phyloP scores from a whole-genome alignment of 768 basidiomycete genomes.

The Royoungia palumana region DNA sequence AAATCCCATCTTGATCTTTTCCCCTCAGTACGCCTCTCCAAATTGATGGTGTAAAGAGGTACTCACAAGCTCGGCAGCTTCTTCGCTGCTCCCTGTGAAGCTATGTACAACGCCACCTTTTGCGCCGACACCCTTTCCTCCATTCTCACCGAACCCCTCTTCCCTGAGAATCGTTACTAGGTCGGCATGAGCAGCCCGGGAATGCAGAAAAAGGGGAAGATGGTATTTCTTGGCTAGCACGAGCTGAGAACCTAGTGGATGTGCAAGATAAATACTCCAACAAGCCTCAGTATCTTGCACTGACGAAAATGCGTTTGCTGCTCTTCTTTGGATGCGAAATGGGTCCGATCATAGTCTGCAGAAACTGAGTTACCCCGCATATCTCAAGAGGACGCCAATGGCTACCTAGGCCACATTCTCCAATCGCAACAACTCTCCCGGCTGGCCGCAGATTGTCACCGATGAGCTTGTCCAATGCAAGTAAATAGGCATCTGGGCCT shows the following conservation, averaged over 20 bases:
- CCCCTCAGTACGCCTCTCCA: background rate
- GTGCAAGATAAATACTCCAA: background rate
- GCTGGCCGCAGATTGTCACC: slow-evolving; percentile 43
- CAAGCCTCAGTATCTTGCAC: slow-evolving; percentile 17
- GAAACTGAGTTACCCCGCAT: background rate
- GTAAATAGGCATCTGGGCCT: slow-evolving; percentile 61
- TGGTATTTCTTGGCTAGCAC: slow-evolving; percentile 63
- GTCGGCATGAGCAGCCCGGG: slow-evolving; percentile 70
- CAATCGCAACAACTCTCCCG: slow-evolving; percentile 67
- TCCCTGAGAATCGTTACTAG: slow-evolving; percentile 62
- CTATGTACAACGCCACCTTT: slow-evolving; percentile 80
- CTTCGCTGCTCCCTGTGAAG: slow-evolving; percentile 66
- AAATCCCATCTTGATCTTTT: slow-evolving; percentile 70
- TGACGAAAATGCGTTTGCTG: slow-evolving; percentile 65
- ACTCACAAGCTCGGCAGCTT: slow-evolving; percentile 63
- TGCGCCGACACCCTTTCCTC: slow-evolving; percentile 53
- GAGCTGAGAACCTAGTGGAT: slow-evolving; percentile 49
- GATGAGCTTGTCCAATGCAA: slow-evolving; percentile 55
- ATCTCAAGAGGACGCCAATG: background rate
- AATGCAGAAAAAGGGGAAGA: slow-evolving; percentile 80
- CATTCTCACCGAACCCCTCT: slow-evolving; percentile 58
- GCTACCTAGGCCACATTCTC: slow-evolving; percentile 76
- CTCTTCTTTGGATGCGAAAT: slow-evolving; percentile 55
- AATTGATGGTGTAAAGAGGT: background rate
- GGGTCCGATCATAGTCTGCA: slow-evolving; percentile 73